Conservation (phyloP, 192 early-diverging fungal genomes). For the Physocladia obscura region DNA sequence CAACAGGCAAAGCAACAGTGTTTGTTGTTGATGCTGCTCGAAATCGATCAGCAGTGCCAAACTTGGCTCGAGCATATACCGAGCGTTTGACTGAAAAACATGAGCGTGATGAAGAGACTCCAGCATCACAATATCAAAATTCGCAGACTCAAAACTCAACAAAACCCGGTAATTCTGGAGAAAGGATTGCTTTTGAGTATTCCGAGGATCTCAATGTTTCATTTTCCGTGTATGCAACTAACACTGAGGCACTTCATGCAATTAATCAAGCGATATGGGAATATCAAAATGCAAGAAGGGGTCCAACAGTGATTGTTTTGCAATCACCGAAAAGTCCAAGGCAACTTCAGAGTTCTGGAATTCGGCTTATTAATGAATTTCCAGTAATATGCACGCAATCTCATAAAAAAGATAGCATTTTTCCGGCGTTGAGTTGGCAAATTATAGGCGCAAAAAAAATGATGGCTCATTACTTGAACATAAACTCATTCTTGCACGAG, state of each 20-base stretch:
- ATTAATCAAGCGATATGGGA: constrained; percentile 62
- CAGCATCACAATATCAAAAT: background rate
- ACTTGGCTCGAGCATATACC: constrained; percentile 65
- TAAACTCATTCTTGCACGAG: constrained; percentile 74
- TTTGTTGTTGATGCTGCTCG: constrained; percentile 72
- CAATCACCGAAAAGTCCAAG: constrained; percentile 60
- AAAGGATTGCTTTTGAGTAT: constrained; percentile 48
- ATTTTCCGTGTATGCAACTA: constrained; percentile 44
- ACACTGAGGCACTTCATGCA: constrained; percentile 54
- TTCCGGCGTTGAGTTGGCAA: constrained; percentile 88
- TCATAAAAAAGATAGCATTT: constrained; percentile 65
- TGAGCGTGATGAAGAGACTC: constrained; percentile 17
- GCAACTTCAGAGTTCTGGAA: constrained; percentile 40
- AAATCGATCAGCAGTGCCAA: constrained; percentile 69
- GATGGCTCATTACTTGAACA: constrained; percentile 72
- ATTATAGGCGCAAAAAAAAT: constrained; percentile 65
- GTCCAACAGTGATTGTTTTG: constrained; percentile 71
- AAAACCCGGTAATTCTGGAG: background rate
- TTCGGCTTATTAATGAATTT: constrained; percentile 63
- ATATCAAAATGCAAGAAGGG: constrained; percentile 60
- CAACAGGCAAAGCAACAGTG: constrained; percentile 54
- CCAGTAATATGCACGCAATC: constrained; percentile 71
- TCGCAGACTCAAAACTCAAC: constrained; percentile 23
- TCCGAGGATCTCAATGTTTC: constrained; percentile 52
- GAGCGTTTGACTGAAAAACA: constrained; percentile 40